These are phyloP conservation scores for Sphagnurus paluster DNA, from an alignment of 1,284 basidiomycete species.

Conservation along the genomic window DNA sequence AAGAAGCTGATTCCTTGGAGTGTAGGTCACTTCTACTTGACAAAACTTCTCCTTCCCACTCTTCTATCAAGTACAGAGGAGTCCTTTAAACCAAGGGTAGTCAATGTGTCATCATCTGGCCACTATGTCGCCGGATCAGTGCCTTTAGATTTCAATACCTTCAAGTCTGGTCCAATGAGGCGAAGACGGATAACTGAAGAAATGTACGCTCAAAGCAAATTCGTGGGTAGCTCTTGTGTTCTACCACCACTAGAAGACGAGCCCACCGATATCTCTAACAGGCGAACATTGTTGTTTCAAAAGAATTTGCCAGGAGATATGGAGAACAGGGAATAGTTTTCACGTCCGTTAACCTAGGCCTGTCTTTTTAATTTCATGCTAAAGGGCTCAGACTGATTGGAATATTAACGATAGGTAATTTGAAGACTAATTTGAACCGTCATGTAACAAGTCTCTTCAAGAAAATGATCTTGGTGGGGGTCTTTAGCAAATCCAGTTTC, in stretches of 20 bases:
- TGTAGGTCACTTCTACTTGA: constrained; percentile 45
- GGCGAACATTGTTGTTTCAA: constrained; percentile 49
- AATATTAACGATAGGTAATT: constrained; percentile 31
- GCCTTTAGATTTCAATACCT: constrained; percentile 31
- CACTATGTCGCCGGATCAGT: constrained; percentile 24
- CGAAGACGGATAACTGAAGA: constrained; percentile 24
- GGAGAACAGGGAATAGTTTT: constrained; percentile 52
- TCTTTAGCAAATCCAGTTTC: not conserved
- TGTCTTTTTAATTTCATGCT: not conserved
- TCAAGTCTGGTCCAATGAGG: constrained; percentile 33
- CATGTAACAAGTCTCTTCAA: constrained; percentile 24
- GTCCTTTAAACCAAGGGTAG: constrained; percentile 41
- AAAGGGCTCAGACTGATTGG: not conserved
- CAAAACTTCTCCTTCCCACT: constrained; percentile 48
- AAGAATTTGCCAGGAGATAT: constrained; percentile 50
- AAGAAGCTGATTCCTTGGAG: not conserved
- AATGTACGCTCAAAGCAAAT: constrained; percentile 54
- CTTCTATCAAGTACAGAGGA: constrained; percentile 38
- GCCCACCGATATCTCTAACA: constrained; percentile 18
- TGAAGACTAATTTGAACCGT: constrained; percentile 42
- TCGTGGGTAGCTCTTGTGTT: constrained; percentile 30
- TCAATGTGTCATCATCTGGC: constrained; percentile 44
- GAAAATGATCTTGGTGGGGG: constrained; percentile 19
- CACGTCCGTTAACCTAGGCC: constrained; percentile 43
- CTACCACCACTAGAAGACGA: not conserved